Evolutionary conservation across 2,329 filamentous ascomycete genomes (phyloP).

Genomic region (Phialocephala subalpina): DNA sequence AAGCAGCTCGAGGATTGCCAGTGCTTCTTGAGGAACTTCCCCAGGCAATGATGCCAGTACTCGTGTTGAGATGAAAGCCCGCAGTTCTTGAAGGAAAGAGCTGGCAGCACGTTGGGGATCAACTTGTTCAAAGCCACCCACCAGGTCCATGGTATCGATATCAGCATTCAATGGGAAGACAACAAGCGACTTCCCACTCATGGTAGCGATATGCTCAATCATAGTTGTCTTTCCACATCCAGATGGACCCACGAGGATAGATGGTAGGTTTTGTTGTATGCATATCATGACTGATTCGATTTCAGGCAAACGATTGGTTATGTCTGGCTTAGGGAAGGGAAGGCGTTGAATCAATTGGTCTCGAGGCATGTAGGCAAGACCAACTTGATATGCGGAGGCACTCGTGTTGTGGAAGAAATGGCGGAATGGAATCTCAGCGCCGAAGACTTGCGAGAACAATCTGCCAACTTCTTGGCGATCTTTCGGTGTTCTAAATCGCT

Average conservation of each 20-base stretch:
- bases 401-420: slow-evolving; percentile 78
- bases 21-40: slow-evolving; percentile 53
- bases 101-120: slow-evolving; percentile 80
- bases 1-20: slow-evolving; percentile 61
- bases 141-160: slow-evolving; percentile 95
- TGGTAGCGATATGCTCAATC: slow-evolving; percentile 80
- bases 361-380: slow-evolving; percentile 74
- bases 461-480: slow-evolving; percentile 73
- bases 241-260: slow-evolving; percentile 85
- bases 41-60: slow-evolving; percentile 58
- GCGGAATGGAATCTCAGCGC: slow-evolving; percentile 50
- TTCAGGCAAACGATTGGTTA: slow-evolving; percentile 68
- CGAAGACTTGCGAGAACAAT: slow-evolving; percentile 74
- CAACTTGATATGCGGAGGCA: slow-evolving; percentile 75
- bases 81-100: slow-evolving; percentile 61
- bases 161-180: slow-evolving; percentile 93
- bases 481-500: slow-evolving; percentile 78
- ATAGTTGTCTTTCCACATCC: slow-evolving; percentile 88
- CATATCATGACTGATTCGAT: slow-evolving; percentile 90
- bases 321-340: slow-evolving; percentile 58
- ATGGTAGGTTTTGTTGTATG: slow-evolving; percentile 85
- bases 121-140: slow-evolving; percentile 95
- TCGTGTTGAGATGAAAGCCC: slow-evolving; percentile 58
- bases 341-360: slow-evolving; percentile 61
- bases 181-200: slow-evolving; percentile 77